phyloP scores from a whole-genome alignment of 2,329 filamentous ascomycete species.

The Stachybotrys chartarum region DNA sequence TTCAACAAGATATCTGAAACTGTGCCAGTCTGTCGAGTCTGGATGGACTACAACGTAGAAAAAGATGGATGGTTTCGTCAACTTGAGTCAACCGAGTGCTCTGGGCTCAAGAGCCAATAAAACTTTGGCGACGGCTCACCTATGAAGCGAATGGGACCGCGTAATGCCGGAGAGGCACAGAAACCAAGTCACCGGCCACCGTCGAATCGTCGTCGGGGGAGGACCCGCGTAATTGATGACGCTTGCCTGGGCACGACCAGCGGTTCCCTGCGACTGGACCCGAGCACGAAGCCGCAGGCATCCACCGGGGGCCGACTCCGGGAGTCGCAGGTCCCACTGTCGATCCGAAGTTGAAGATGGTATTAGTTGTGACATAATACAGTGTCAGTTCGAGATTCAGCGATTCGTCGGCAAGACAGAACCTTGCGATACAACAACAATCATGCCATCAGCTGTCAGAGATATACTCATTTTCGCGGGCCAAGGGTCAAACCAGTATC shows the following conservation, averaged over 20 bases:
- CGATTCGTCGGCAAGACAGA: neutral
- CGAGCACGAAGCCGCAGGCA: neutral
- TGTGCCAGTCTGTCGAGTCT: neutral
- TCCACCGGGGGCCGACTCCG: neutral
- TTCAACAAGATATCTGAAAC: neutral
- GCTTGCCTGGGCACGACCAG: neutral
- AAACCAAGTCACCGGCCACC: neutral
- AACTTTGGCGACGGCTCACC: neutral
- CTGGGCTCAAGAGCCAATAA: neutral
- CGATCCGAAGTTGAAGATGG: neutral
- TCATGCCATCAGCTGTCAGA: neutral
- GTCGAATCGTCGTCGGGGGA: neutral
- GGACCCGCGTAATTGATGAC: neutral
- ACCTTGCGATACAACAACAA: neutral
- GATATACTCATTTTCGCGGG: slow-evolving; percentile 5
- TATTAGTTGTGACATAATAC: too few species aligned
- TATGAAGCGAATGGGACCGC: neutral
- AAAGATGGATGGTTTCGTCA: neutral
- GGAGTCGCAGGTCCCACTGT: neutral
- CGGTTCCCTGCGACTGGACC: neutral
- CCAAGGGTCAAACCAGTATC: slow-evolving; percentile 4
- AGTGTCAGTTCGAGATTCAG: too few species aligned
- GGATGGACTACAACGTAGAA: neutral
- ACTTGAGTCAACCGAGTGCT: neutral
- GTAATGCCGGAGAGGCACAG: neutral